Base-by-base conservation (phyloP, 352 stramenopile species). In the Globisporangium camurandrum region DNA sequence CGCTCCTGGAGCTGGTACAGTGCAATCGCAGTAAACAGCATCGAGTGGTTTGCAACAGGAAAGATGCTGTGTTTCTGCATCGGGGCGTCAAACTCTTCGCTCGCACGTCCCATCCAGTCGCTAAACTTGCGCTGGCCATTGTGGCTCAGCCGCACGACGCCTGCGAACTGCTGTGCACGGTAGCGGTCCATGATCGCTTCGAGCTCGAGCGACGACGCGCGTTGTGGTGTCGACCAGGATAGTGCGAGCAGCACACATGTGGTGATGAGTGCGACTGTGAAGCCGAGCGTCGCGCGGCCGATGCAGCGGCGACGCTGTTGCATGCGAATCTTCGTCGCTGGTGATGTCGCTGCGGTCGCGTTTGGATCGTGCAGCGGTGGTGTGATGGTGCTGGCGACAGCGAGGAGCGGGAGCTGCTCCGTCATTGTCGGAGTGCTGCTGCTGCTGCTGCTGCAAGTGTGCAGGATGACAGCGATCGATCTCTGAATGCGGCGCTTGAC, bases 1-100 rank as follows among this genome's bases (percentile, higher is more conserved):
- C 58, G 60, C 47, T 86, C 75, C 49, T 86, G 69, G 49, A 86
- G 57, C 45, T 86, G 75, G 39, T 81, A 58, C 59, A 84, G 57
- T n/a, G 71, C 66, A 17, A 84, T 59, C 2, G 71, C 45, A 12
- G 60, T 66, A 36, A 86, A 74, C 11, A 86, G 64, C 51, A 84
- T 79, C 12, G 74, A 68, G 53, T 86, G 71, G 19, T 69, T 71
- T 12, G 65, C 75, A 57, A 86, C 63, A 8, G 71, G 67, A 43
- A 86, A 86, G 30, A 84, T 54, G 38, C 62, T 76, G 52, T 80
- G 54, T 20, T 57, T 51, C 11, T 55, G 26, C 64, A 87, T 87
- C 3, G 57, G 40, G 42, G 66, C 61, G 6, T 61, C 49, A 30
- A 82, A 76, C 22, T 76, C 68, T 28, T 79, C 64, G 43, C 70